Conservation (phyloP, 2,329 filamentous ascomycete species). For the Calonectria ilicicola region DNA sequence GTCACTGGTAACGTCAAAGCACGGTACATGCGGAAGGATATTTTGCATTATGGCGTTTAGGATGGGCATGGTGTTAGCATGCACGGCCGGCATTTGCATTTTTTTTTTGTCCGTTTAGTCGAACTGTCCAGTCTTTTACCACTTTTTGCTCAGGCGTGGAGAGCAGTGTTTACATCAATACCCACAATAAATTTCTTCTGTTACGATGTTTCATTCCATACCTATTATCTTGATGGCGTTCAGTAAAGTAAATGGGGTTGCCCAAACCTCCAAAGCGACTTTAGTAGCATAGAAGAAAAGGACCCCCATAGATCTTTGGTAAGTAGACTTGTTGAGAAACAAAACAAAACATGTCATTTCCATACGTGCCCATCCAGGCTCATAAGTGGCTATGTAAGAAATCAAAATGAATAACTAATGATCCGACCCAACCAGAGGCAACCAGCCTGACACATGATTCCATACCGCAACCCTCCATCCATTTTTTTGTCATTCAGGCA, state of each 20-base stretch:
- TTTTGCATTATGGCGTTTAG: conserved; percentile 42
- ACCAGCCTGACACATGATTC: no score
- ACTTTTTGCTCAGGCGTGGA: conserved; percentile 36
- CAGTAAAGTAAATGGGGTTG: not conserved
- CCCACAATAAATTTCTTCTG: conserved; percentile 44
- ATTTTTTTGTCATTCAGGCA: conserved; percentile 56
- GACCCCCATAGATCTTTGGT: not conserved
- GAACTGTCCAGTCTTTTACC: conserved; percentile 30
- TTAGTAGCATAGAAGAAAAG: not conserved
- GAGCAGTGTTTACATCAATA: conserved; percentile 45
- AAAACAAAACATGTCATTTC: conserved; percentile 35
- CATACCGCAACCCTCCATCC: no score
- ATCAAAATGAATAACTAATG: no score
- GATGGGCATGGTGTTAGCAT: conserved; percentile 32
- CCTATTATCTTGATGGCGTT: not conserved
- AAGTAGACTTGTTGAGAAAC: not conserved
- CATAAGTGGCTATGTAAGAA: no score
- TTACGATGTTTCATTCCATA: not conserved
- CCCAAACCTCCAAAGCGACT: not conserved
- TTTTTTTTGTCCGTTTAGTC: conserved; percentile 34
- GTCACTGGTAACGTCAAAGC: conserved; percentile 29
- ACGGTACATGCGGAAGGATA: conserved; percentile 34
- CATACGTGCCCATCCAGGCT: conserved; percentile 31
- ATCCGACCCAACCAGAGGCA: no score
- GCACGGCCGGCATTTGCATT: conserved; percentile 36